Evolutionary conservation across 805 yeast species (phyloP).

Genomic region (Citeromyces nyonsensis): DNA sequence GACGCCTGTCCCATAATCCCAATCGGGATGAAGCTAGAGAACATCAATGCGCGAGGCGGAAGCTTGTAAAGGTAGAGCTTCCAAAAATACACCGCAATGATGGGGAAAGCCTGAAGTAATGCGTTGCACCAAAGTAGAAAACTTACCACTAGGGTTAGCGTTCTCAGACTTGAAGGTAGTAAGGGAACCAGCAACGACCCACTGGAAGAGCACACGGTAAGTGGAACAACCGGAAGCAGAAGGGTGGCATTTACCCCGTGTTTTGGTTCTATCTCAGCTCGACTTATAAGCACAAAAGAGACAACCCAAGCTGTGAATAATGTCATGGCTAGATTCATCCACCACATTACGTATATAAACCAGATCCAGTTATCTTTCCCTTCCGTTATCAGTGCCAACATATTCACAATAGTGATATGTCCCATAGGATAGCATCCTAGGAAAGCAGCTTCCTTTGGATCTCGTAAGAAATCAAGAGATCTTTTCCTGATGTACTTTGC

Average conservation of each 20-base stretch:
- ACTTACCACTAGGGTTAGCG: slow-evolving; percentile 38
- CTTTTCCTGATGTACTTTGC: slow-evolving; percentile 18
- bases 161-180: slow-evolving; percentile 15
- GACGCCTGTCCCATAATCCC: slow-evolving; percentile 85
- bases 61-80: slow-evolving; percentile 40
- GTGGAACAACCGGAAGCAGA: slow-evolving; percentile 63
- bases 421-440: slow-evolving; percentile 85
- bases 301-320: slow-evolving; percentile 47
- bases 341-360: slow-evolving; percentile 39
- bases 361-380: slow-evolving; percentile 3
- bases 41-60: slow-evolving; percentile 37
- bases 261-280: slow-evolving; percentile 14
- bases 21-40: slow-evolving; percentile 62
- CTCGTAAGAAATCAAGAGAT: slow-evolving; percentile 12
- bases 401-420: slow-evolving; percentile 44
- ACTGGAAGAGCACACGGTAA: slow-evolving; percentile 62
- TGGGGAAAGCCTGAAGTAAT: slow-evolving; percentile 38
- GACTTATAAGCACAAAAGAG: slow-evolving; percentile 28
- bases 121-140: slow-evolving; percentile 61
- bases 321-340: slow-evolving; percentile 44
- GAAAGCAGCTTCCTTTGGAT: slow-evolving; percentile 37
- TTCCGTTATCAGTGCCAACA: slow-evolving; percentile 29
- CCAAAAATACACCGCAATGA: slow-evolving; percentile 43
- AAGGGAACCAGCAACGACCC: slow-evolving; percentile 39
- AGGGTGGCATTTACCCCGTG: slow-evolving; percentile 35